Percentiles rank a stretch among this genome's conserved stretches.
These are phyloP conservation scores for Trichocladium uniseriatum DNA, from an alignment of 495 filamentous ascomycete genomes.

Conservation along the genomic window DNA sequence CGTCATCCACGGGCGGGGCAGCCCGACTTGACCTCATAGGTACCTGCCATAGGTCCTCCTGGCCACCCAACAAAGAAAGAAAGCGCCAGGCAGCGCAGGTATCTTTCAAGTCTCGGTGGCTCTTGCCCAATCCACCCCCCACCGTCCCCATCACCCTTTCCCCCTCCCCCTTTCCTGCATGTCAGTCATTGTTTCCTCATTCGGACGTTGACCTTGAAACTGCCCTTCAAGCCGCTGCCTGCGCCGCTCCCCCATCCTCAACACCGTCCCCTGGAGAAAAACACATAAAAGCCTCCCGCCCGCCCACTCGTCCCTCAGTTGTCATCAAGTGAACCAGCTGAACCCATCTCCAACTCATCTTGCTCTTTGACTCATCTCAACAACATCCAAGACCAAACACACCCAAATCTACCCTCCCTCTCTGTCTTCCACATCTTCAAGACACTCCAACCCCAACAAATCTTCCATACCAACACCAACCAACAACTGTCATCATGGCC, in stretches of 20 bases:
- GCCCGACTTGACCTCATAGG: neutral
- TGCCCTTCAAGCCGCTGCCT: neutral
- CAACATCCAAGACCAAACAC: neutral
- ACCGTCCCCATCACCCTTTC: slow-evolving; percentile 1
- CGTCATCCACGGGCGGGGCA: neutral
- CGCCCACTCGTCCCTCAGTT: neutral
- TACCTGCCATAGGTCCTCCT: neutral
- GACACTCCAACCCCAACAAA: neutral
- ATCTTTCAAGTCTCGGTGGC: slow-evolving; percentile 1
- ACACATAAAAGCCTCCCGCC: slow-evolving; percentile 4
- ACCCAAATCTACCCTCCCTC: neutral
- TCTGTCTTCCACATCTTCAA: neutral
- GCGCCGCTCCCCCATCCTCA: neutral
- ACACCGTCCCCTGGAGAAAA: neutral
- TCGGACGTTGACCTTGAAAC: slow-evolving; percentile 1
- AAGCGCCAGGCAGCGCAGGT: slow-evolving; percentile 3
- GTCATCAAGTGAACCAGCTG: neutral
- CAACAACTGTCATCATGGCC: slow-evolving; percentile 40
- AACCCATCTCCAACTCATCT: neutral
- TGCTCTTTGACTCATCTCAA: neutral
- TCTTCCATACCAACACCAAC: neutral
- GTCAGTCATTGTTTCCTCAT: neutral
- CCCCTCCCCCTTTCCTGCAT: neutral
- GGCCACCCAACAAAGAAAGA: neutral
- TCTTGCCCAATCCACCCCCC: neutral